phyloP scores from a whole-genome alignment of 2,329 filamentous ascomycete species.

The Paracamarosporium sp. region DNA sequence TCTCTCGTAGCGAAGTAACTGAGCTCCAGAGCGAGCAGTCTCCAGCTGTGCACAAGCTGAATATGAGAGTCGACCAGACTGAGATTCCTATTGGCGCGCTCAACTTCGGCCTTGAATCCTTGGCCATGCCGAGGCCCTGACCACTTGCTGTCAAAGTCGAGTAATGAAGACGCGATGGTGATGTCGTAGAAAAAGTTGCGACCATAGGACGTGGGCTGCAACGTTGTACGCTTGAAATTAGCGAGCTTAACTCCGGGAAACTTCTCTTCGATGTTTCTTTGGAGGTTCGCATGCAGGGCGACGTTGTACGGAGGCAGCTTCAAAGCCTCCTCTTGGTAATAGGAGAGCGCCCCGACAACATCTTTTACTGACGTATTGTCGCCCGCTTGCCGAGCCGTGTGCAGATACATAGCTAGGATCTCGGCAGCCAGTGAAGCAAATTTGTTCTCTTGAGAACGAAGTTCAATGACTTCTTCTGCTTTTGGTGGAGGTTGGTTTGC shows the following conservation, averaged over 20 bases:
- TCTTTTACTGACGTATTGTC: slow-evolving; percentile 72
- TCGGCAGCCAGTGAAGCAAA: slow-evolving; percentile 85
- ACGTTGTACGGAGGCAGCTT: slow-evolving; percentile 83
- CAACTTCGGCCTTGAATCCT: slow-evolving; percentile 83
- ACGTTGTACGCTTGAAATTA: slow-evolving; percentile 78
- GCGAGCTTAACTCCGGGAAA: slow-evolving; percentile 77
- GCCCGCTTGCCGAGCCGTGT: slow-evolving; percentile 80
- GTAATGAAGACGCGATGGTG: slow-evolving; percentile 74
- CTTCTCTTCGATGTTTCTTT: slow-evolving; percentile 80
- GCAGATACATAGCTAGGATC: slow-evolving; percentile 88
- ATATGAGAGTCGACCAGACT: slow-evolving; percentile 93
- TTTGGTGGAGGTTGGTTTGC: slow-evolving; percentile 32
- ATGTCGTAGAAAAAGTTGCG: slow-evolving; percentile 85
- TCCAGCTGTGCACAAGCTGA: slow-evolving; percentile 86
- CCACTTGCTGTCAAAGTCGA: slow-evolving; percentile 82
- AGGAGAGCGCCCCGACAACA: slow-evolving; percentile 76
- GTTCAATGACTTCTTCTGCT: slow-evolving; percentile 27
- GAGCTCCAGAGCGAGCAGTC: slow-evolving; percentile 83
- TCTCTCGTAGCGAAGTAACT: slow-evolving; percentile 67
- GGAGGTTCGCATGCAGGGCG: slow-evolving; percentile 84
- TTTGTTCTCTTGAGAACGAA: slow-evolving; percentile 50
- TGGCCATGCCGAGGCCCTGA: slow-evolving; percentile 59
- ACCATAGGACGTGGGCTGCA: slow-evolving; percentile 72
- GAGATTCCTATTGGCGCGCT: slow-evolving; percentile 86
- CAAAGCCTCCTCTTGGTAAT: slow-evolving; percentile 80